These are phyloP conservation scores for Aspergillus costaricaensis DNA, from an alignment of 2,329 filamentous ascomycete genomes.

Conservation along the genomic window DNA sequence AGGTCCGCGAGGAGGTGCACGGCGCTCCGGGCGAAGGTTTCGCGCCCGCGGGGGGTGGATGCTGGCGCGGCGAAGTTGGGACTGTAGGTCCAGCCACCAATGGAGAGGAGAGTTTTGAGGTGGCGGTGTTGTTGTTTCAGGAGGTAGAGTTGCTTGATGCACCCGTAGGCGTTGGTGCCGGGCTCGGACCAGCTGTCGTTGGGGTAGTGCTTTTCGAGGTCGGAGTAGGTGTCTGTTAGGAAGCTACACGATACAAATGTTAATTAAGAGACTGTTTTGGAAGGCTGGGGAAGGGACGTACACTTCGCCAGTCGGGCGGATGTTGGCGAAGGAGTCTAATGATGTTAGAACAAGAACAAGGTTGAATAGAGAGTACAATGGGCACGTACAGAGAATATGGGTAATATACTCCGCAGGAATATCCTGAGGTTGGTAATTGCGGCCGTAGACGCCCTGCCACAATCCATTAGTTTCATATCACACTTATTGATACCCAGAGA, in stretches of 20 bases:
- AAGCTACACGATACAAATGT: background rate
- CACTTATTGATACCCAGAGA: too few species aligned
- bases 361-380: too few species aligned
- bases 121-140: conserved; percentile 75
- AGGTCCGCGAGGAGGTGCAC: conserved; percentile 75
- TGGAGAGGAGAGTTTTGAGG: conserved; percentile 76
- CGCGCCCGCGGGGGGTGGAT: conserved; percentile 59
- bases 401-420: conserved; percentile 79
- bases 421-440: conserved; percentile 82
- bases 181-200: conserved; percentile 66
- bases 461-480: background rate
- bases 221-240: conserved; percentile 66
- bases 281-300: conserved; percentile 46
- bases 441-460: conserved; percentile 73
- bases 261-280: background rate
- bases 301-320: conserved; percentile 76
- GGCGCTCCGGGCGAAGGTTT: conserved; percentile 66
- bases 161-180: conserved; percentile 74
- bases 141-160: conserved; percentile 72
- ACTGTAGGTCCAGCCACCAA: conserved; percentile 78
- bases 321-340: conserved; percentile 76
- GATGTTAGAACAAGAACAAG: too few species aligned
- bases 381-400: conserved; percentile 66
- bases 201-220: conserved; percentile 68
- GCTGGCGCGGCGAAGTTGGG: conserved; percentile 70